A percentile compares a stretch with the other conserved stretches of the same genome.
Conservation (phyloP, 2,329 filamentous ascomycete genomes). For the Nigrospora oryzae region DNA sequence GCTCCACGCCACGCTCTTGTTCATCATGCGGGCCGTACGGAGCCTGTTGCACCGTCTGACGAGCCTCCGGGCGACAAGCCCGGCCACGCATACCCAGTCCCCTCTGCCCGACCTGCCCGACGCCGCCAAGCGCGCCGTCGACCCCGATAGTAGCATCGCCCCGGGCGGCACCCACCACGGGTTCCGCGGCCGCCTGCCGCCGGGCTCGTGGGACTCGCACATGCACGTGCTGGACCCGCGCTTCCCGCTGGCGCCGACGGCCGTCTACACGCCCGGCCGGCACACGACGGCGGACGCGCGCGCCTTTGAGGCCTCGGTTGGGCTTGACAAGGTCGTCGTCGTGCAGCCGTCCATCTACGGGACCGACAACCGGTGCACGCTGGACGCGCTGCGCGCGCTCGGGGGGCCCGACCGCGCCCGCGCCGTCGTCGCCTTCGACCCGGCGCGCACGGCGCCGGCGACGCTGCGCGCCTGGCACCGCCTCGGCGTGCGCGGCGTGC, state of each 20-base stretch:
- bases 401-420: constrained; percentile 42
- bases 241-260: constrained; percentile 38
- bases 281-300: constrained; percentile 43
- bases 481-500: constrained; percentile 49
- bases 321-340: constrained; percentile 47
- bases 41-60: too few species aligned
- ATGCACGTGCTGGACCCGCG: constrained; percentile 54
- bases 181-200: constrained; percentile 21
- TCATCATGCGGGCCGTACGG: too few species aligned
- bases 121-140: too few species aligned
- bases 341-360: constrained; percentile 56
- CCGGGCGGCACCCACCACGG: not conserved
- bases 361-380: constrained; percentile 48
- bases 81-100: too few species aligned
- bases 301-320: constrained; percentile 39
- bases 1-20: too few species aligned
- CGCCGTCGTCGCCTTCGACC: constrained; percentile 49
- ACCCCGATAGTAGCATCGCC: too few species aligned
- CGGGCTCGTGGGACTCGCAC: constrained; percentile 49
- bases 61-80: too few species aligned
- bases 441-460: constrained; percentile 27
- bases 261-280: constrained; percentile 38
- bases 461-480: constrained; percentile 1
- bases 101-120: too few species aligned
- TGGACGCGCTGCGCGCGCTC: constrained; percentile 41